Evolutionary conservation across 148 eudicot genomes (phyloP).

Genomic region (Silene conica): DNA sequence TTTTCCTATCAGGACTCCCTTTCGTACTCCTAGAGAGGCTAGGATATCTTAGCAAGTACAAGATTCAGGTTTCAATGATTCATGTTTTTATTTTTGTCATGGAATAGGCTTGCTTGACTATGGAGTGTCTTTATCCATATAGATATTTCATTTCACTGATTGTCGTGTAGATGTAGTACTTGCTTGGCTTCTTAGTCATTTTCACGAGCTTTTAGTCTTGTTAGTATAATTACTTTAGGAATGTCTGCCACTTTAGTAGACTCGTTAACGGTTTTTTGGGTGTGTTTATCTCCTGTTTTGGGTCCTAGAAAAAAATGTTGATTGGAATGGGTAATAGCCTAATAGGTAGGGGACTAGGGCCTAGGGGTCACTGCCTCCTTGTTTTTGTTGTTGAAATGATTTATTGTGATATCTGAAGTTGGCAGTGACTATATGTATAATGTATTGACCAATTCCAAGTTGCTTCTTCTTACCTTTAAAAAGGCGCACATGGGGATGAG

Average conservation of each 20-base stretch:
- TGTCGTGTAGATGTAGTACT: not conserved
- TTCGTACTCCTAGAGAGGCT: slow-evolving; percentile 76
- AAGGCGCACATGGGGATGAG: not conserved
- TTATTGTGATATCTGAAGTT: too few relatives aligned
- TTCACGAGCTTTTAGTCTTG: not conserved
- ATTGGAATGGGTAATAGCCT: not conserved
- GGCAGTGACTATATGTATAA: not conserved
- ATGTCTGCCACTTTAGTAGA: not conserved
- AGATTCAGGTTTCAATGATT: slow-evolving; percentile 66
- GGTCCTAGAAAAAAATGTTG: not conserved
- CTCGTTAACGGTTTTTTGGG: not conserved
- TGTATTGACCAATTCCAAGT: not conserved
- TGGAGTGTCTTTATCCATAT: not conserved
- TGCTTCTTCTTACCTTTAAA: not conserved
- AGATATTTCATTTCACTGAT: not conserved
- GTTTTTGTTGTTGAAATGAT: not conserved
- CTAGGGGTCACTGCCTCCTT: not conserved
- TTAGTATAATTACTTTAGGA: not conserved
- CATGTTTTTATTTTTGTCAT: not conserved
- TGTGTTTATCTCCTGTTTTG: not conserved
- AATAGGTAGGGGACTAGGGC: too few relatives aligned
- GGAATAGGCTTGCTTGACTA: not conserved
- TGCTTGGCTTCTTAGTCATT: not conserved
- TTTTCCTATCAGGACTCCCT: slow-evolving; percentile 92
- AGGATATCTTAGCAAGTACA: slow-evolving; percentile 88